Base-by-base conservation (phyloP, 2,329 filamentous ascomycete genomes). In the Colletotrichum costaricense region DNA sequence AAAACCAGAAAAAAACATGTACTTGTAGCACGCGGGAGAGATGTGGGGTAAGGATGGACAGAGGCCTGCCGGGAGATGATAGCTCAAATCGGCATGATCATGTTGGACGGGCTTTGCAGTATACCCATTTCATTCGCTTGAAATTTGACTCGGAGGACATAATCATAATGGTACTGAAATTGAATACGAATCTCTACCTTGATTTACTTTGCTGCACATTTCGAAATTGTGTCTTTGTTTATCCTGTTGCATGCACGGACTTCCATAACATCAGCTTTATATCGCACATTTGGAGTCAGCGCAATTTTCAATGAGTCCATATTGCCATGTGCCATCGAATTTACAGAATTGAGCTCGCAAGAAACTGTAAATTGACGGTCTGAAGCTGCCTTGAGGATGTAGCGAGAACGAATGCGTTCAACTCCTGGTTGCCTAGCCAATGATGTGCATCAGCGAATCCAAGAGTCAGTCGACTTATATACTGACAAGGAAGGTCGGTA, bases 121-220 rank as follows among this genome's bases (percentile, higher is more conserved):
- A 71, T 73, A 73, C 62, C 49, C 28, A 52, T 42, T 54, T 33
- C 35, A 26, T 71, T 71, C 56, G 67, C 26, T 73, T 57, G 33
- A n/a, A 5, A 42, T 28, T 63, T 12, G 16, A 8, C 14, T 14
- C 19, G 35, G 19, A 22, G 54, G 59, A 49, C 19, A 38, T 66
- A 66, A 66, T 73, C 33, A 24, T 66, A 66, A 71, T 73, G 46
- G 49, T 26, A 24, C 42, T 4, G 49, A 65, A 64, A 38, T 64
- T 38, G 8, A 55, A 55, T 22, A n/a, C 16, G 19, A 49, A 49
- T 22, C 19, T 49, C 19, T 19, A n/a, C 19, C 42, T 49, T 11
- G 19, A 49, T 22, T 19, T 49, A 63, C 28, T n/a, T 19, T 19
- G 19, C 38, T 42, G 5, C 54, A 8, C 7, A n/a, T 55, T 5